Conservation (phyloP, 2,329 filamentous ascomycete species). For the Talaromyces sp. region DNA sequence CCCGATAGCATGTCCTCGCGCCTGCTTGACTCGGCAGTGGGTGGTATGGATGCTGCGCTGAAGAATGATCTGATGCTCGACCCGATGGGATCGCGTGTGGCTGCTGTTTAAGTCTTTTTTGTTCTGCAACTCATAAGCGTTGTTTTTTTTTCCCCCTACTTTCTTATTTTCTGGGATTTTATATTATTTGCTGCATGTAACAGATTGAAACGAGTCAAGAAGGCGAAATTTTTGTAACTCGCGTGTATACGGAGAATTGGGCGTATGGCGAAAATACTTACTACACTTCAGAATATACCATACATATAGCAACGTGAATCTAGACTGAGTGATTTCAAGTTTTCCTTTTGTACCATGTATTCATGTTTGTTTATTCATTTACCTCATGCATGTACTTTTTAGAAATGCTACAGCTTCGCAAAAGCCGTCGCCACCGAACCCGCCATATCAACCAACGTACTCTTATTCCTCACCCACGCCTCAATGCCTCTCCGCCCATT, state of each 20-base stretch:
- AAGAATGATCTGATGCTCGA: constrained; percentile 38
- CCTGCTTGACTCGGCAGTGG: constrained; percentile 40
- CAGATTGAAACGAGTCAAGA: not conserved
- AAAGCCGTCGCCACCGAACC: constrained; percentile 67
- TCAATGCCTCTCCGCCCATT: constrained; percentile 75
- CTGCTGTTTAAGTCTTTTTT: constrained; percentile 1
- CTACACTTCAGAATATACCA: not conserved
- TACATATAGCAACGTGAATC: not conserved
- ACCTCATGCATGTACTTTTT: not conserved
- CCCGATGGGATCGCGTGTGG: constrained; percentile 36
- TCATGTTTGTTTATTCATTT: not conserved
- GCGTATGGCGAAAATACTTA: not conserved
- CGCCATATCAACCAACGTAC: constrained; percentile 77
- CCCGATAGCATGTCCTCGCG: constrained; percentile 46
- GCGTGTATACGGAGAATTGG: not conserved
- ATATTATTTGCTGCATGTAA: constrained; percentile 6
- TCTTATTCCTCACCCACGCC: constrained; percentile 82
- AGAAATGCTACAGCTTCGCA: constrained; percentile 57
- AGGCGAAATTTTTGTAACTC: not conserved
- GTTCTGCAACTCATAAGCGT: not conserved
- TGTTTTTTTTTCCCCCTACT: too few species aligned
- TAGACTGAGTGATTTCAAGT: not conserved
- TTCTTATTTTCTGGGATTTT: not conserved
- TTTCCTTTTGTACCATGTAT: too few species aligned
- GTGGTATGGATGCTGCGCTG: constrained; percentile 35